Base-by-base conservation (phyloP, 305 asterid genomes). In the Nicotiana rustica region DNA sequence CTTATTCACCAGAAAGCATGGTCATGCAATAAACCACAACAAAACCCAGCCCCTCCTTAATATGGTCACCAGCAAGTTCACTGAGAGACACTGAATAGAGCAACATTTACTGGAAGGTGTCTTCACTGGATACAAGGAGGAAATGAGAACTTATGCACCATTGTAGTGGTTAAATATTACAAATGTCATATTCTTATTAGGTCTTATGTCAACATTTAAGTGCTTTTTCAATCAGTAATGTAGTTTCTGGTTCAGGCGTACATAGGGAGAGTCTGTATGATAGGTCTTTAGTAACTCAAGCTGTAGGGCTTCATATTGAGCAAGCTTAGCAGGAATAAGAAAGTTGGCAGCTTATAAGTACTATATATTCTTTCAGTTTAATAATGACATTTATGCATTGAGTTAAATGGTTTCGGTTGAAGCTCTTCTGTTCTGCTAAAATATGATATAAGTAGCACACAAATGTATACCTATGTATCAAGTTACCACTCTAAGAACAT, bases 1-100 rank as follows among this genome's bases (percentile, higher is more conserved):
- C 60, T 73, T 49, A 73, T 13, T 73, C 64, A 25, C 41, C 62
- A 49, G 25, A 73, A 73, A 73, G 25, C 79, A 73, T 47, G 60
- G 21, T 73, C 79, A 13, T 49, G 62, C 62, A 73, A 35, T 71
- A 47, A 71, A 47, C 78, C 38, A 49, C 62, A 73, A 25, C 62
- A 73, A 14, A 73, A 21, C 21, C 62, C 62, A 49, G 41, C 62
- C 62, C 41, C 4, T 47, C 79, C 41, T 71, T 25, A 73, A 49
- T 25, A 49, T 49, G 64, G 79, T 73, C 38, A 25, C 9, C 79
- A 25, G 47, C 19, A 14, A 66, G 4, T 6, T 66, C 44, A 66
- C 19, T 66, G 71, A 31, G 44, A 31, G 47, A 56, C 19, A 31
- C 70, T 65, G 18, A 29, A 29, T 29, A 31, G 21, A 31, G 41